phyloP scores from a whole-genome alignment of 2,329 filamentous ascomycete species.

The Lithohypha guttulata region DNA sequence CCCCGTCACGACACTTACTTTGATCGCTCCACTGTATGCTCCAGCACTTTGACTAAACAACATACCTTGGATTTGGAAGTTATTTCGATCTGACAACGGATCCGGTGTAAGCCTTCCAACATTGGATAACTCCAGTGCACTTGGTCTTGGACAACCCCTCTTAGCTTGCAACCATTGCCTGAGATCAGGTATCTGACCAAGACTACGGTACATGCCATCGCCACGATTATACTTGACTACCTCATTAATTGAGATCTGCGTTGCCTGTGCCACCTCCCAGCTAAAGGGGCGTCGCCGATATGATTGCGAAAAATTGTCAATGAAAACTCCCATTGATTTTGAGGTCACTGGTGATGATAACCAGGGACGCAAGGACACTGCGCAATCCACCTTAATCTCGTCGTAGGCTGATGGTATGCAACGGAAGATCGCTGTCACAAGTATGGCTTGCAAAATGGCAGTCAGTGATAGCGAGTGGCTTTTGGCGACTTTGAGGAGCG shows the following conservation, averaged over 20 bases:
- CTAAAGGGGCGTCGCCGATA: conserved; percentile 22
- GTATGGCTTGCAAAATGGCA: conserved; percentile 29
- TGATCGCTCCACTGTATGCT: no score
- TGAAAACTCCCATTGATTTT: conserved; percentile 30
- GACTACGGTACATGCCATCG: not conserved
- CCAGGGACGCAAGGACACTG: conserved; percentile 32
- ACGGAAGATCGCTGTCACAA: conserved; percentile 30
- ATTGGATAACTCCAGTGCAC: not conserved
- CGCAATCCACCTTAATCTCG: conserved; percentile 25
- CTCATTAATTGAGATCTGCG: not conserved
- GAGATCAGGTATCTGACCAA: not conserved
- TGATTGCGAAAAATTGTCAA: conserved; percentile 27
- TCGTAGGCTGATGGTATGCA: conserved; percentile 25
- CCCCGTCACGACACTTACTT: no score
- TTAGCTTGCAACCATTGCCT: not conserved
- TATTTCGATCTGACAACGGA: no score
- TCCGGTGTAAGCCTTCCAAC: not conserved
- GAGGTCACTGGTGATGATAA: conserved; percentile 27
- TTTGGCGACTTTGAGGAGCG: conserved; percentile 27
- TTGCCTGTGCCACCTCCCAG: not conserved
- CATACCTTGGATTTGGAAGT: no score
- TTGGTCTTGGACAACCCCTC: not conserved
- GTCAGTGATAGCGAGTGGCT: conserved; percentile 33
- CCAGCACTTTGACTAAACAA: no score
- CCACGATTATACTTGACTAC: not conserved